Conservation (phyloP, 2,329 filamentous ascomycete species). For the Pseudogymnoascus sp. region DNA sequence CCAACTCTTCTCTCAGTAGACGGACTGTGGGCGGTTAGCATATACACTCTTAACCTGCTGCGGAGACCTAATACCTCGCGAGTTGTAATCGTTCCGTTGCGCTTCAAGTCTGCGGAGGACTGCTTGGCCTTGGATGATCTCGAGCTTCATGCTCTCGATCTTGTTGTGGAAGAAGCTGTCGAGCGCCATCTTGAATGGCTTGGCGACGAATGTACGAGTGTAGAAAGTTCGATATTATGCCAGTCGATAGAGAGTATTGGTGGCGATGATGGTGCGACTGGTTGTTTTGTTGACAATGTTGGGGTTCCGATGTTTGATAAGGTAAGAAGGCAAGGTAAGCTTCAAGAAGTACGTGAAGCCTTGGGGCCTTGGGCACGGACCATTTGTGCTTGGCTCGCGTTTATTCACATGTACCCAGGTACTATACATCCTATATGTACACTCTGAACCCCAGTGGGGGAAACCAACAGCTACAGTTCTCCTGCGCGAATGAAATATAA, state of each 20-base stretch:
- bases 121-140: constrained; percentile 98
- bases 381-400: not conserved
- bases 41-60: not conserved
- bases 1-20: constrained; percentile 88
- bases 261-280: not conserved
- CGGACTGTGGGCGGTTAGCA: constrained; percentile 50
- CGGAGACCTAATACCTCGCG: constrained; percentile 43
- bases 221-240: not conserved
- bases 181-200: constrained; percentile 71
- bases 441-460: not conserved
- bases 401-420: not conserved
- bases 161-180: constrained; percentile 99
- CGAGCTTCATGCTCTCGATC: constrained; percentile 99
- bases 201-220: not conserved
- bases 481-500: not conserved
- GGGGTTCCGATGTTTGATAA: constrained; percentile 5
- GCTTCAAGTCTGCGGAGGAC: constrained; percentile 91
- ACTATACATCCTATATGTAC: not conserved
- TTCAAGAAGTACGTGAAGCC: constrained; percentile 8
- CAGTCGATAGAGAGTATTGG: not conserved
- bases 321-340: constrained; percentile 6
- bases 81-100: constrained; percentile 99
- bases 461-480: not conserved
- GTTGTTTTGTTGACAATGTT: constrained; percentile 3
- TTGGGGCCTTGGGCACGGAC: constrained; percentile 8